Evolutionary conservation across 2,329 filamentous ascomycete genomes (phyloP).

Genomic region (Seiridium cupressi): DNA sequence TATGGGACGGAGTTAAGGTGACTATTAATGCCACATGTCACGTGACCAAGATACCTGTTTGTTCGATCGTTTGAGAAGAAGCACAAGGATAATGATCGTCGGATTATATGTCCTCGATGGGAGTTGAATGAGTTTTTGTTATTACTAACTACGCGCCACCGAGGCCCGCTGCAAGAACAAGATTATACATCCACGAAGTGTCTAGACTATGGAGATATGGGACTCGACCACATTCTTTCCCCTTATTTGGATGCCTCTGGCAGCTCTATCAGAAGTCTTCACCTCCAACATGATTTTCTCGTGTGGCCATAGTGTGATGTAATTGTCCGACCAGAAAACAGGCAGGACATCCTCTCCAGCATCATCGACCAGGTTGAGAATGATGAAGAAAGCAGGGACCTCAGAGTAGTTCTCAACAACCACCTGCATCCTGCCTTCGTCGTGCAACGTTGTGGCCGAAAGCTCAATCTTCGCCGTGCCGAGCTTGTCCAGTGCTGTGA

Average conservation of each 20-base stretch:
- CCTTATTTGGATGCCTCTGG: not conserved
- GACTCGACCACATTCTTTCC: not conserved
- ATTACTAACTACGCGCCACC: too few species aligned
- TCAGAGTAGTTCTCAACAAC: constrained; percentile 49
- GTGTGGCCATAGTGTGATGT: constrained; percentile 57
- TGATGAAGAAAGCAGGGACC: constrained; percentile 57
- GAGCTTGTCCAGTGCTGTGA: constrained; percentile 41
- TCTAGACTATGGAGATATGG: not conserved
- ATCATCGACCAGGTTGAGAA: constrained; percentile 46
- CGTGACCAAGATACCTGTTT: not conserved
- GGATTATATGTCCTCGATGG: too few species aligned
- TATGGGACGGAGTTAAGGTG: not conserved
- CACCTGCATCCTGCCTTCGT: constrained; percentile 24
- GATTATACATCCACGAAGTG: too few species aligned
- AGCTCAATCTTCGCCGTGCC: constrained; percentile 20
- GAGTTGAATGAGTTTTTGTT: too few species aligned
- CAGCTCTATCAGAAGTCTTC: not conserved
- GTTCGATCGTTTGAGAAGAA: too few species aligned
- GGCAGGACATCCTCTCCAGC: constrained; percentile 45
- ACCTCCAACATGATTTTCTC: constrained; percentile 46
- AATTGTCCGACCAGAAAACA: constrained; percentile 61
- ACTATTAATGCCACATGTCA: not conserved
- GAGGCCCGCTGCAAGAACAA: too few species aligned
- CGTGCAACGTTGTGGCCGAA: constrained; percentile 1
- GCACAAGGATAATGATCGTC: too few species aligned